A percentile compares a stretch with the other conserved stretches of the same genome.
These are phyloP conservation scores for Pulveroboletus sp. DNA, from an alignment of 768 basidiomycete genomes.

Conservation along the genomic window DNA sequence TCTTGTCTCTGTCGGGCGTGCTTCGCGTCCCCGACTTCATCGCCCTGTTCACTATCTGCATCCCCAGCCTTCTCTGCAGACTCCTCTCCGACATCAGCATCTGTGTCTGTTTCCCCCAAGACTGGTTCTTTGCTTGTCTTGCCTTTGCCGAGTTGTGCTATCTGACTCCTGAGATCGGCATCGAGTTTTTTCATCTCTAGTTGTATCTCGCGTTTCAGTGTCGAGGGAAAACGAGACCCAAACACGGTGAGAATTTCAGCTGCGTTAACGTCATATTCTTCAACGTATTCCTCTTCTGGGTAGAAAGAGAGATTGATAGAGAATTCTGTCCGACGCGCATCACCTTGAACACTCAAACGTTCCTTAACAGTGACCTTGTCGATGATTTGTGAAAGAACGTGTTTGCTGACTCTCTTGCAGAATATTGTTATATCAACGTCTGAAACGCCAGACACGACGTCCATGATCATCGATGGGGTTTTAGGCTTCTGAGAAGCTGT, in stretches of 20 bases:
- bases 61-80: conserved; percentile 47
- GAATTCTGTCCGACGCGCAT: conserved; percentile 74
- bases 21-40: conserved; percentile 79
- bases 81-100: conserved; percentile 51
- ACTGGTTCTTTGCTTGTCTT: conserved; percentile 44
- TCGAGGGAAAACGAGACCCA: conserved; percentile 68
- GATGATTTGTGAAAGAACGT: conserved; percentile 85
- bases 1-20: conserved; percentile 66
- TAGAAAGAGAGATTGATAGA: conserved; percentile 81
- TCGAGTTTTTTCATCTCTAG: conserved; percentile 83
- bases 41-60: conserved; percentile 71
- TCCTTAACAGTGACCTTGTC: conserved; percentile 82
- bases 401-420: conserved; percentile 83
- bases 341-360: conserved; percentile 58
- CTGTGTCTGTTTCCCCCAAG: conserved; percentile 44
- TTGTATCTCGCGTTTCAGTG: conserved; percentile 81
- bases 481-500: conserved; percentile 94
- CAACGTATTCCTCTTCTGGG: conserved; percentile 74
- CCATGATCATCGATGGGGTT: conserved; percentile 95
- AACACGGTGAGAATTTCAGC: conserved; percentile 72
- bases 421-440: conserved; percentile 63
- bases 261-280: conserved; percentile 76
- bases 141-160: conserved; percentile 81
- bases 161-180: conserved; percentile 73
- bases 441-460: conserved; percentile 50